Percentiles rank a stretch among this genome's conserved stretches.
Conservation (phyloP, 257 asterid species). For the Jacaranda copaia region DNA sequence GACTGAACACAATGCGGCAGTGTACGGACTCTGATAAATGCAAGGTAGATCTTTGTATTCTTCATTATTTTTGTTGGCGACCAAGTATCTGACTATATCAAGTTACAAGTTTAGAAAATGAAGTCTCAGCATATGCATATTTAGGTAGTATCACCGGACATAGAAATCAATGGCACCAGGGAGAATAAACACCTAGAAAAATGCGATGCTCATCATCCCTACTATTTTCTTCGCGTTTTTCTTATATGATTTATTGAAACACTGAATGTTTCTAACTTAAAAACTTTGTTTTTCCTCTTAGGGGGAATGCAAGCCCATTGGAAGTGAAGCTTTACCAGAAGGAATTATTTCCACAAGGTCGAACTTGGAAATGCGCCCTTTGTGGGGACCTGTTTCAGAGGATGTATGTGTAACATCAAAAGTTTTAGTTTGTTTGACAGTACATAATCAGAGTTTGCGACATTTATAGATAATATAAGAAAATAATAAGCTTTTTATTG, state of each 20-base stretch:
- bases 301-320: conserved; percentile 65
- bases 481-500: neutral
- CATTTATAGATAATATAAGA: conserved; percentile 7
- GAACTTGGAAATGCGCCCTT: conserved; percentile 72
- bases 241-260: neutral
- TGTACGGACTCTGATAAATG: conserved; percentile 38
- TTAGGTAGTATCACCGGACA: conserved; percentile 39
- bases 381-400: conserved; percentile 69
- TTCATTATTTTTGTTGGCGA: neutral
- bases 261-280: conserved; percentile 1
- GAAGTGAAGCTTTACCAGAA: conserved; percentile 70
- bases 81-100: neutral
- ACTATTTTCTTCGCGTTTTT: conserved; percentile 7
- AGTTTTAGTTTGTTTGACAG: neutral
- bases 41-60: conserved; percentile 45
- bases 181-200: conserved; percentile 35
- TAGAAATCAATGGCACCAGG: conserved; percentile 24
- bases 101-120: conserved; percentile 11
- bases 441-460: neutral
- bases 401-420: conserved; percentile 50
- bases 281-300: conserved; percentile 35
- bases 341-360: conserved; percentile 76
- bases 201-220: conserved; percentile 57
- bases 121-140: neutral
- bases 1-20: conserved; percentile 33